These are phyloP conservation scores for Galerina sulciceps DNA, from an alignment of 768 basidiomycete genomes.

Conservation along the genomic window DNA sequence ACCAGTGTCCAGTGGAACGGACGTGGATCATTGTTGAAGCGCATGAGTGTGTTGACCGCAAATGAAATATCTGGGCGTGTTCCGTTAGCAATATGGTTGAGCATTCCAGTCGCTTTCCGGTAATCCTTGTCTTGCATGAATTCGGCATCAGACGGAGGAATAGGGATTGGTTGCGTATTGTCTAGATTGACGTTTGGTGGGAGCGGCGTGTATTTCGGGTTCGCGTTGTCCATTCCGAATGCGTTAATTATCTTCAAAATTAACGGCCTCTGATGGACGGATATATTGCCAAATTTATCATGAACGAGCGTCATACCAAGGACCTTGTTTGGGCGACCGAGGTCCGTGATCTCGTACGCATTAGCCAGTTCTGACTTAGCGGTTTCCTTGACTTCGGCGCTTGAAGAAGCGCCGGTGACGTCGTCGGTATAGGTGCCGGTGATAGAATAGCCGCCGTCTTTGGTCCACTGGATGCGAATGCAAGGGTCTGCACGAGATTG, in stretches of 20 bases:
- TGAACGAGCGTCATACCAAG: not conserved
- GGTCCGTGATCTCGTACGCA: not conserved
- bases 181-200: not conserved
- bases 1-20: slow-evolving; percentile 11
- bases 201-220: not conserved
- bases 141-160: not conserved
- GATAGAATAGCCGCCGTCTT: not conserved
- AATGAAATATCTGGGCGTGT: slow-evolving; percentile 7
- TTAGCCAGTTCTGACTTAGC: not conserved
- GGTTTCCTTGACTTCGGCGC: not conserved
- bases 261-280: slow-evolving; percentile 3
- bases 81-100: slow-evolving; percentile 11
- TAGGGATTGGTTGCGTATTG: slow-evolving; percentile 7
- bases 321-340: not conserved
- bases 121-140: slow-evolving; percentile 13
- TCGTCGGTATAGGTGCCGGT: slow-evolving; percentile 6
- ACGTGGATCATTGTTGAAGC: slow-evolving; percentile 6
- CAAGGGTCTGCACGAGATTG: slow-evolving; percentile 6
- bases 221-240: not conserved
- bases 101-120: not conserved
- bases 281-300: not conserved
- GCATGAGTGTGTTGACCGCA: slow-evolving; percentile 5
- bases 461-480: slow-evolving; percentile 5
- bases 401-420: not conserved
- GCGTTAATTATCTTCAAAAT: not conserved